Conservation (phyloP, 1,139 yeast species). For the Kodamaea plutei region DNA sequence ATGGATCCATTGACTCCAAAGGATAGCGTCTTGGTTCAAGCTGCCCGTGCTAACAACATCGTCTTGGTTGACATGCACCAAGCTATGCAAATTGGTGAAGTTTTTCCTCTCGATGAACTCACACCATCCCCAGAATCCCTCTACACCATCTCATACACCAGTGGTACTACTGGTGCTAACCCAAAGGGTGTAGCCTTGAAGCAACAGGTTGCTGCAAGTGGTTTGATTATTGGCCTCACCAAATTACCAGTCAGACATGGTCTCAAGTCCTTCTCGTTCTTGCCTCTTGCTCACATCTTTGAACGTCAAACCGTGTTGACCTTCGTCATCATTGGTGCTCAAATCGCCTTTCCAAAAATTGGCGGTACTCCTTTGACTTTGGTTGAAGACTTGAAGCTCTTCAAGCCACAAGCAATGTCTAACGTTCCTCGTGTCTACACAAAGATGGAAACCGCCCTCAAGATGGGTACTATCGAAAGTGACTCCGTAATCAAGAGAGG, state of each 20-base stretch:
- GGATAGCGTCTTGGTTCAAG: slow-evolving; percentile 12
- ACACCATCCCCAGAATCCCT: slow-evolving; percentile 53
- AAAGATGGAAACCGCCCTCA: slow-evolving; percentile 53
- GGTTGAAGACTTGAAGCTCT: slow-evolving; percentile 51
- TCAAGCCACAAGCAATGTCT: slow-evolving; percentile 51
- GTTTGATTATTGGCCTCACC: slow-evolving; percentile 30
- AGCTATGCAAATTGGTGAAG: slow-evolving; percentile 51
- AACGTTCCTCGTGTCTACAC: slow-evolving; percentile 68
- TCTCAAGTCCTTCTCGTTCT: slow-evolving; percentile 16
- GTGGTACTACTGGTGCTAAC: slow-evolving; percentile 67
- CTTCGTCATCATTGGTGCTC: slow-evolving; percentile 14
- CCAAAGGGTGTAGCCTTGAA: slow-evolving; percentile 73
- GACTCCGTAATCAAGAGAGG: slow-evolving; percentile 11
- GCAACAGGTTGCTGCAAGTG: slow-evolving; percentile 52
- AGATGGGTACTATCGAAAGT: slow-evolving; percentile 35
- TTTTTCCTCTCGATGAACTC: slow-evolving; percentile 39
- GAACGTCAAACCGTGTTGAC: slow-evolving; percentile 19
- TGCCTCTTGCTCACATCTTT: slow-evolving; percentile 26
- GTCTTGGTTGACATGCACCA: slow-evolving; percentile 39
- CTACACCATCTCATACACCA: slow-evolving; percentile 70
- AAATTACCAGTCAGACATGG: slow-evolving; percentile 9
- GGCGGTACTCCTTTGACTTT: slow-evolving; percentile 43
- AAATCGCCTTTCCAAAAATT: slow-evolving; percentile 20
- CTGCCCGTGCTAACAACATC: slow-evolving; percentile 10
- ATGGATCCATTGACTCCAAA: slow-evolving; percentile 21